Evolutionary conservation across 768 basidiomycete species (phyloP).

Genomic region (Leccinum sublutescens): DNA sequence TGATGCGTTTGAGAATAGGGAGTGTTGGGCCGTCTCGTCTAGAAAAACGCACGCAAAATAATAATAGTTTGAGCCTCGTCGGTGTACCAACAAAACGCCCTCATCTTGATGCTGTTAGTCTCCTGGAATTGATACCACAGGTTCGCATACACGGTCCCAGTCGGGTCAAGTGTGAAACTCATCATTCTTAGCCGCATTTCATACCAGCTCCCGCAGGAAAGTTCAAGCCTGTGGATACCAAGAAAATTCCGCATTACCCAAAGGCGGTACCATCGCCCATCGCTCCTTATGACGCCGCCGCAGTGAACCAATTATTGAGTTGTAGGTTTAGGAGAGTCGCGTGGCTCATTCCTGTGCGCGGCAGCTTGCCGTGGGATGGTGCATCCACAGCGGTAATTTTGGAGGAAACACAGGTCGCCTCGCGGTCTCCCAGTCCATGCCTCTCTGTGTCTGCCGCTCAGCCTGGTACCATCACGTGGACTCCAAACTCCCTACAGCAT

Average conservation of each 20-base stretch:
- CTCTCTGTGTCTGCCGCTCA: slow-evolving; percentile 17
- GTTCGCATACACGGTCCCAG: slow-evolving; percentile 31
- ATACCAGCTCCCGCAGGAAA: slow-evolving; percentile 15
- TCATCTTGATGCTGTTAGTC: slow-evolving; percentile 35
- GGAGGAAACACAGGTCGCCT: slow-evolving; percentile 23
- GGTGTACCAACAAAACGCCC: slow-evolving; percentile 30
- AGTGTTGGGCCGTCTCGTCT: background rate
- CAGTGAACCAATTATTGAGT: slow-evolving; percentile 26
- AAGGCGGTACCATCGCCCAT: slow-evolving; percentile 39
- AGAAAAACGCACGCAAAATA: slow-evolving; percentile 12
- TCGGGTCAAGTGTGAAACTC: slow-evolving; percentile 6
- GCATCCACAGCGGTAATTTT: slow-evolving; percentile 45
- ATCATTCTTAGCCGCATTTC: slow-evolving; percentile 26
- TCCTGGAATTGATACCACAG: slow-evolving; percentile 44
- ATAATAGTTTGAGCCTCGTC: background rate
- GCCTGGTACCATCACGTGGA: slow-evolving; percentile 45
- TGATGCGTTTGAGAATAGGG: background rate
- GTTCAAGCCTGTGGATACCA: slow-evolving; percentile 18
- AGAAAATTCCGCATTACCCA: slow-evolving; percentile 31
- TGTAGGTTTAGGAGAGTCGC: slow-evolving; percentile 41
- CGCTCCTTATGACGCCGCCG: slow-evolving; percentile 35
- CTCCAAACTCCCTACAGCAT: slow-evolving; percentile 36
- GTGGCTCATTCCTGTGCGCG: slow-evolving; percentile 61
- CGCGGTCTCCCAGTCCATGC: slow-evolving; percentile 19
- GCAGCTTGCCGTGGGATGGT: slow-evolving; percentile 46